Percentiles rank a stretch among this genome's conserved stretches.
Evolutionary conservation across 345 rosid genomes (phyloP).

Genomic region (Salix viminalis): DNA sequence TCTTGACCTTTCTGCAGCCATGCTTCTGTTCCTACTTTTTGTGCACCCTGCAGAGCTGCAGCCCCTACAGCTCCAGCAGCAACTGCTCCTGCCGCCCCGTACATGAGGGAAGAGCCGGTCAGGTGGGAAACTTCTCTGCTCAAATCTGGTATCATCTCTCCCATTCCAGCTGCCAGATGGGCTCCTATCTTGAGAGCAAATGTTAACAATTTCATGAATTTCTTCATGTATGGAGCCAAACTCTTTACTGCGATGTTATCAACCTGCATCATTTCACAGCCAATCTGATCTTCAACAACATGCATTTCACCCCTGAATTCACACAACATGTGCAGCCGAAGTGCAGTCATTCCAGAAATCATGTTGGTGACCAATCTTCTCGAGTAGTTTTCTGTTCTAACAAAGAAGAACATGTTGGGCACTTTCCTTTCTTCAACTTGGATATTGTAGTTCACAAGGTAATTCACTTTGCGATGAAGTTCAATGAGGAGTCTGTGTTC

Average conservation of each 20-base stretch:
- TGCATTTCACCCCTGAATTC: conserved; percentile 89
- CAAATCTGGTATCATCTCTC: conserved; percentile 89
- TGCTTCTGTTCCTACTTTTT: conserved; percentile 42
- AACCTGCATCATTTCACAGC: conserved; percentile 85
- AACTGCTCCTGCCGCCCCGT: conserved; percentile 76
- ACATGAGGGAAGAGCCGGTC: conserved; percentile 53
- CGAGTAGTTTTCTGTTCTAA: conserved; percentile 77
- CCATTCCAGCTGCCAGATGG: conserved; percentile 87
- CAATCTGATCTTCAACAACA: conserved; percentile 79
- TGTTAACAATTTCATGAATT: conserved; percentile 79
- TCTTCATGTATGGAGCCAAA: conserved; percentile 80
- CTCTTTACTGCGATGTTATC: conserved; percentile 66
- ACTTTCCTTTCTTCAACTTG: conserved; percentile 85
- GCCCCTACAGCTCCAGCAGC: conserved; percentile 68
- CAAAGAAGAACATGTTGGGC: conserved; percentile 83
- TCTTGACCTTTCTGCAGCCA: conserved; percentile 29
- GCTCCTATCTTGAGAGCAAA: conserved; percentile 91
- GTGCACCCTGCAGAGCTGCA: conserved; percentile 36
- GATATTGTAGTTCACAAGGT: conserved; percentile 80
- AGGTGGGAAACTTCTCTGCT: conserved; percentile 77
- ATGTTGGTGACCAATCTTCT: conserved; percentile 72
- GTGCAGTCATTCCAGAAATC: conserved; percentile 77
- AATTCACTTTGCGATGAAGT: conserved; percentile 87
- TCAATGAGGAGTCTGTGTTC: conserved; percentile 80
- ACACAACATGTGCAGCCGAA: conserved; percentile 84